phyloP scores from a whole-genome alignment of 441 rosid species.

The Arabidopsis lyrata region DNA sequence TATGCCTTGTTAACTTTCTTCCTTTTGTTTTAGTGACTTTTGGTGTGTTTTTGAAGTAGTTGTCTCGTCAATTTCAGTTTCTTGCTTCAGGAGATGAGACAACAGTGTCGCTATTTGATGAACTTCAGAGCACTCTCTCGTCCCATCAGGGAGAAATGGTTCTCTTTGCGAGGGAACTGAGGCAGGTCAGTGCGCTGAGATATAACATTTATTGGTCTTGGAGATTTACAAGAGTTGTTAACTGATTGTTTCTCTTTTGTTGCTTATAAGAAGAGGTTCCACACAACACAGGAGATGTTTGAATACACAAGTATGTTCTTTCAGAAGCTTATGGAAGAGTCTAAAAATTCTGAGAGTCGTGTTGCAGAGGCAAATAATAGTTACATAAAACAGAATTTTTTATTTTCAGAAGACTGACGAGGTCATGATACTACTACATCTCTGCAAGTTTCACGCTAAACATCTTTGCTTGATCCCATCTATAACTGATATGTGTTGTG shows the following conservation, averaged over 20 bases:
- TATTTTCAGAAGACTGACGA: slow-evolving; percentile 91
- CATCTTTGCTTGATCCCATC: slow-evolving; percentile 34
- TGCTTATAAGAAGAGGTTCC: slow-evolving; percentile 65
- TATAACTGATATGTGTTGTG: slow-evolving; percentile 35
- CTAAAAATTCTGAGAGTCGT: slow-evolving; percentile 65
- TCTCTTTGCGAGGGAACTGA: slow-evolving; percentile 75
- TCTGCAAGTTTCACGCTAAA: slow-evolving; percentile 4
- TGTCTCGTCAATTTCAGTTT: slow-evolving; percentile 56
- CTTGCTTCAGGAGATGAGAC: slow-evolving; percentile 65
- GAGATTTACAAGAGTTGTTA: slow-evolving; percentile 4
- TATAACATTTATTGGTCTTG: slow-evolving; percentile 1
- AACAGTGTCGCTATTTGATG: slow-evolving; percentile 70
- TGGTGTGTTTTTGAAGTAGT: slow-evolving; percentile 12
- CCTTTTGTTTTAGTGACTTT: slow-evolving; percentile 1
- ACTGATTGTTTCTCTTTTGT: slow-evolving; percentile 31
- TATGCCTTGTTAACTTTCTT: slow-evolving; percentile 41
- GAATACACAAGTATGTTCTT: slow-evolving; percentile 70
- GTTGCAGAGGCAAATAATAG: slow-evolving; percentile 63
- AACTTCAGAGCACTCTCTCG: slow-evolving; percentile 72
- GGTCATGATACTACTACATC: slow-evolving; percentile 49
- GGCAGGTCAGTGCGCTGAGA: slow-evolving; percentile 60
- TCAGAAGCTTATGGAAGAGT: slow-evolving; percentile 69
- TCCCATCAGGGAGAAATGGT: slow-evolving; percentile 84
- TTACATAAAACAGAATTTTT: slow-evolving; percentile 74
- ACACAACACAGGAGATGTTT: slow-evolving; percentile 67